These are phyloP conservation scores for Agaricales sp. DNA, from an alignment of 1,284 basidiomycete species.

Conservation along the genomic window DNA sequence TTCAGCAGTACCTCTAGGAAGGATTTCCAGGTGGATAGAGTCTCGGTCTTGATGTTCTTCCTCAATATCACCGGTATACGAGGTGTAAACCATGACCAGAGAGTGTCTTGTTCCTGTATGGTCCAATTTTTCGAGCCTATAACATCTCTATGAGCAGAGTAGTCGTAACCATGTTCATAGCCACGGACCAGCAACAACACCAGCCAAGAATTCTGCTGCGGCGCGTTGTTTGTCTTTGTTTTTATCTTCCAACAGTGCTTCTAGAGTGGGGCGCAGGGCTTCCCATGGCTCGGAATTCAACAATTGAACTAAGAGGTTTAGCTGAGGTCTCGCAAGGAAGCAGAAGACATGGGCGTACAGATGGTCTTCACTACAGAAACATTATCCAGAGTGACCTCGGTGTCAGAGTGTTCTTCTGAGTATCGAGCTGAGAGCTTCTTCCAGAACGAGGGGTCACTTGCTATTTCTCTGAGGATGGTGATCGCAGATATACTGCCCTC, in stretches of 20 bases:
- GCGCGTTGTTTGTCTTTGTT: constrained; percentile 77
- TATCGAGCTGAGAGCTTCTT: constrained; percentile 48
- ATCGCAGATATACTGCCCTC: constrained; percentile 33
- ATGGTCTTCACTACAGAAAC: constrained; percentile 66
- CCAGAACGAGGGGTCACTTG: constrained; percentile 43
- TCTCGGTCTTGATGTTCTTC: constrained; percentile 56
- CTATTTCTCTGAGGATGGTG: constrained; percentile 33
- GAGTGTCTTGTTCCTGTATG: constrained; percentile 46
- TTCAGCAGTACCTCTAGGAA: constrained; percentile 46
- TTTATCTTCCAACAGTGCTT: constrained; percentile 42
- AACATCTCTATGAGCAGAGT: constrained; percentile 5
- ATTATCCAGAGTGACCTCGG: constrained; percentile 51
- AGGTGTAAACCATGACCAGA: constrained; percentile 81
- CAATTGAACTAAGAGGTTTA: constrained; percentile 43
- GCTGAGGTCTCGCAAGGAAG: constrained; percentile 1
- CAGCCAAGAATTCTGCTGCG: constrained; percentile 79
- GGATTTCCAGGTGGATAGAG: constrained; percentile 54
- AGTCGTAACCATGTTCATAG: not conserved
- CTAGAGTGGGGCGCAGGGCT: constrained; percentile 40
- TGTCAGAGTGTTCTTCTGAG: constrained; percentile 57
- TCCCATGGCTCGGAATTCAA: constrained; percentile 57
- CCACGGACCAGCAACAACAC: constrained; percentile 53
- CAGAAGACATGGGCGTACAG: constrained; percentile 30
- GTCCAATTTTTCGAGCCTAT: constrained; percentile 87
- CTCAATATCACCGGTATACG: constrained; percentile 60